phyloP scores from a whole-genome alignment of 2,329 filamentous ascomycete species.

The Rasamsonia emersonii region DNA sequence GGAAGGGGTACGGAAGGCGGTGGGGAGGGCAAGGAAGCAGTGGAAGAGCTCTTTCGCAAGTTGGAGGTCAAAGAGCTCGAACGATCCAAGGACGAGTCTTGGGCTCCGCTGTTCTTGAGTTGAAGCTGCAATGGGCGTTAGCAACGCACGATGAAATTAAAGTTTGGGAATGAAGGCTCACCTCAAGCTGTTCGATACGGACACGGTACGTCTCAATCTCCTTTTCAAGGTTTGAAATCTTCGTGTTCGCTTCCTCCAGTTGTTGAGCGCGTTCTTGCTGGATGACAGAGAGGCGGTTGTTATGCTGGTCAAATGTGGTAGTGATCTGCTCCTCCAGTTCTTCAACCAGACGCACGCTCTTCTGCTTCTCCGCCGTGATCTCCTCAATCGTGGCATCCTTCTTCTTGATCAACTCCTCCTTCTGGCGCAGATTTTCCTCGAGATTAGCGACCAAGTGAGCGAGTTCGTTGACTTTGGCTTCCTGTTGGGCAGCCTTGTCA shows the following conservation, averaged over 20 bases:
- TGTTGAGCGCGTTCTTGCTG: conserved; percentile 66
- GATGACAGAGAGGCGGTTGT: conserved; percentile 79
- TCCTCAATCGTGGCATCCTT: conserved; percentile 40
- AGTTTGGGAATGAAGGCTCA: conserved; percentile 33
- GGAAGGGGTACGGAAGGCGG: conserved; percentile 94
- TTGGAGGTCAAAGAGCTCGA: conserved; percentile 56
- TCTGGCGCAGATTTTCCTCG: conserved; percentile 36
- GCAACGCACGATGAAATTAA: background rate
- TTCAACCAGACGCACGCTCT: conserved; percentile 84
- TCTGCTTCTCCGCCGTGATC: conserved; percentile 63
- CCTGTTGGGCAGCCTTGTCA: conserved; percentile 33
- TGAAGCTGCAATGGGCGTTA: conserved; percentile 24
- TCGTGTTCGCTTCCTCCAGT: conserved; percentile 67
- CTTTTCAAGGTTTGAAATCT: conserved; percentile 53
- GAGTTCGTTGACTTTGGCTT: conserved; percentile 50
- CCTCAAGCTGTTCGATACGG: conserved; percentile 64
- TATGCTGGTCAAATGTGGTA: conserved; percentile 88
- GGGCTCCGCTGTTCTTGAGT: conserved; percentile 31
- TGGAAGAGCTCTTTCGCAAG: conserved; percentile 75
- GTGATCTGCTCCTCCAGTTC: conserved; percentile 96
- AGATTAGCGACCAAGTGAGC: conserved; percentile 39
- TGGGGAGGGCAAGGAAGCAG: conserved; percentile 79
- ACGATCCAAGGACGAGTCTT: conserved; percentile 41
- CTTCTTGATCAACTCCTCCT: conserved; percentile 38
- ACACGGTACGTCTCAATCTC: conserved; percentile 53